Base-by-base conservation (phyloP, 1,284 basidiomycete genomes). In the Irpex lacteus region DNA sequence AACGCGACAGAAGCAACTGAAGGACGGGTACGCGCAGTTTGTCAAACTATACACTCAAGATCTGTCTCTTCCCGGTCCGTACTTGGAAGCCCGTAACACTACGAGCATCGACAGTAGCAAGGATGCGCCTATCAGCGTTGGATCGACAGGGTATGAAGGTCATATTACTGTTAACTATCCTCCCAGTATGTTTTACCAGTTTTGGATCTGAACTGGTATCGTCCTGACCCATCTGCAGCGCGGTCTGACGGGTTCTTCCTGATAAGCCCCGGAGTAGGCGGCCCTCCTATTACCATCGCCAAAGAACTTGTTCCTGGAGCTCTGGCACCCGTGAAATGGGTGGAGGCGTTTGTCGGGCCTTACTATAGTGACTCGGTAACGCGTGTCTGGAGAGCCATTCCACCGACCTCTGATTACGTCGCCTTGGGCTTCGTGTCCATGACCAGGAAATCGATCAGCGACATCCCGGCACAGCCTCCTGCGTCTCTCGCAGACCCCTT, bases 341-440 rank as follows among this genome's bases (percentile, higher is more conserved):
- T 8, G 32, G 49, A 50, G n/a, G 49, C 49, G 7, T 37, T 13
- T 18, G 19, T 52, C 18, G 38, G 34, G 5, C 60, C 49, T 3
- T 37, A 52, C 34, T 37, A 47, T 26, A 37, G 32, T n/a, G 8
- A 4, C 32, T 8, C 15, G 19, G 44, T 34, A 11, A 50, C 60
- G 4, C 49, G 49, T n/a, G 15, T 60, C 26, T 60, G 60, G 60
- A 19, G 49, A n/a, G 60, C 60, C 15, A 36, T 56, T 2, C 54
- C 54, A 3, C 54, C 54, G 2, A 56, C 54, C 34, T 34, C 21
- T 11, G 54, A 56, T 15, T 60, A 60, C 9, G 26, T 60, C 13
- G 60, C 60, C 34, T 6, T 60, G 26, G 60, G 60, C 37, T 21
- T n/a, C 34, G 49, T 60, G 21, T 49, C 44, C 9, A 50, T 60